Percentiles rank a stretch among this genome's conserved stretches.
Evolutionary conservation across 2,329 filamentous ascomycete species (phyloP).

Genomic region (Chalaropsis ovoidea): DNA sequence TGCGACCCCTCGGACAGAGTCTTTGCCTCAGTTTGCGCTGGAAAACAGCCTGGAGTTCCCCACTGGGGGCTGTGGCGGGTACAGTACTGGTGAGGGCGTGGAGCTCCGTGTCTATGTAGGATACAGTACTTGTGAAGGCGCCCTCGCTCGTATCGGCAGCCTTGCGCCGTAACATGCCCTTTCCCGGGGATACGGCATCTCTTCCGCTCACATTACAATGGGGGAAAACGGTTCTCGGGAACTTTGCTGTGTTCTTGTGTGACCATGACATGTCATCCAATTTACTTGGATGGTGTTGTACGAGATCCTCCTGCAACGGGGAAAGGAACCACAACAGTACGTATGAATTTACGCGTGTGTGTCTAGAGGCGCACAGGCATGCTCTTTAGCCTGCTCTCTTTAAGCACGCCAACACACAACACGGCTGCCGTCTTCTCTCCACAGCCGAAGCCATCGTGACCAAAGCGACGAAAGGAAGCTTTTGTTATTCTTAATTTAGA

Average conservation of each 20-base stretch:
- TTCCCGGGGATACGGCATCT: too few relatives aligned
- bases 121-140: too few relatives aligned
- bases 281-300: background rate
- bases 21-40: slow-evolving; percentile 30
- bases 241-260: background rate
- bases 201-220: background rate
- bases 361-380: background rate
- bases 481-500: background rate
- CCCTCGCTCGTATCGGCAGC: too few relatives aligned
- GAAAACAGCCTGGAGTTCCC: slow-evolving; percentile 40
- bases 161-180: too few relatives aligned
- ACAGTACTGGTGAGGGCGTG: background rate
- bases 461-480: background rate
- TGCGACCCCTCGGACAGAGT: slow-evolving; percentile 49
- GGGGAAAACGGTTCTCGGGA: background rate
- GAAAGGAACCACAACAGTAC: background rate
- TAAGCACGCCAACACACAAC: background rate
- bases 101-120: background rate
- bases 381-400: too few relatives aligned
- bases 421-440: background rate
- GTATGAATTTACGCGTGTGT: background rate
- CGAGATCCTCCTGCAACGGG: background rate
- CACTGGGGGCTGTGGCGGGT: too few relatives aligned
- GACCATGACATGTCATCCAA: background rate
- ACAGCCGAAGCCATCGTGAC: background rate